phyloP scores from a whole-genome alignment of 345 rosid genomes.

The thale cress (Arabidopsis thaliana) region DNA sequence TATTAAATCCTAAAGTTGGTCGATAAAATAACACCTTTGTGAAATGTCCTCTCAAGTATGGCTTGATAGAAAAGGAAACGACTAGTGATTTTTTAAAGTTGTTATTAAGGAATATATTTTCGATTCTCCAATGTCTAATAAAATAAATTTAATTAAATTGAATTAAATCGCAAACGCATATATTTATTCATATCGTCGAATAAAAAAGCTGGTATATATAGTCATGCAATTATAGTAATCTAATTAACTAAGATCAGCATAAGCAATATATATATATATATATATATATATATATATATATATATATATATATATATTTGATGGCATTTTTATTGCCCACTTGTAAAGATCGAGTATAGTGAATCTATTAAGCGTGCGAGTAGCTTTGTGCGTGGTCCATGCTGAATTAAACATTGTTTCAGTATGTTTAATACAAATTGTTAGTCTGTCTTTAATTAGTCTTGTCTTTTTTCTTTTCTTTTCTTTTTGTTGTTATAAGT shows the following conservation, averaged over 20 bases:
- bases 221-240: neutral
- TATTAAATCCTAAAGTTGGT: constrained; percentile 24
- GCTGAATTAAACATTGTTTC: neutral
- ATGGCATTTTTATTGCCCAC: constrained; percentile 17
- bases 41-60: constrained; percentile 22
- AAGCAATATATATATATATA: too few relatives aligned
- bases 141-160: too few relatives aligned
- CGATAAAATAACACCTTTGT: constrained; percentile 12
- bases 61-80: constrained; percentile 23
- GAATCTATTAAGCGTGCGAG: constrained; percentile 28
- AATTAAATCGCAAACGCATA: neutral
- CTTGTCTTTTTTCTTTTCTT: too few relatives aligned
- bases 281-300: too few relatives aligned
- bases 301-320: neutral
- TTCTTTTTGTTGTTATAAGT: neutral
- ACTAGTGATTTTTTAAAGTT: neutral
- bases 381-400: constrained; percentile 37
- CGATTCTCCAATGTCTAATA: constrained; percentile 29
- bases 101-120: constrained; percentile 23
- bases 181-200: constrained; percentile 34
- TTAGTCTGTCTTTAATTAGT: neutral
- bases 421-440: constrained; percentile 8
- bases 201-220: constrained; percentile 22
- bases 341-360: constrained; percentile 22
- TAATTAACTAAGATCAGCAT: neutral